A percentile compares a stretch with the other conserved stretches of the same genome.
Evolutionary conservation across 306 rosid genomes (phyloP).

Genomic region (Datisca glomerata): DNA sequence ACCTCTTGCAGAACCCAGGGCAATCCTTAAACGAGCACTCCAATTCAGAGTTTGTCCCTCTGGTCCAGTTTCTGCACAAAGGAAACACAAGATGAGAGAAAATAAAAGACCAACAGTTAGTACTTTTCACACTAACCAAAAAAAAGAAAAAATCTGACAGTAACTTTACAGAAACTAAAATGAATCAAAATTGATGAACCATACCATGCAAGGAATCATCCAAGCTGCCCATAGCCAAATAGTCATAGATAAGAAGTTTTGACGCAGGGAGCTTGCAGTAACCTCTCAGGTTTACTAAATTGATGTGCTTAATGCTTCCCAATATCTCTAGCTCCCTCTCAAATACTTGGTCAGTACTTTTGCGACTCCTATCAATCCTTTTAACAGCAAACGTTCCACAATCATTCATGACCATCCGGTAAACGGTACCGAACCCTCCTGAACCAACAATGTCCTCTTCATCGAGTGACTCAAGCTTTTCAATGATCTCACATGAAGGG

Average conservation of each 20-base stretch:
- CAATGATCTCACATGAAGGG: slow-evolving; percentile 74
- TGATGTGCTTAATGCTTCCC: slow-evolving; percentile 88
- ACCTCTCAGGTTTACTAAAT: slow-evolving; percentile 77
- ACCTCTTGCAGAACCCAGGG: slow-evolving; percentile 96
- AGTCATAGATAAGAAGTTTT: slow-evolving; percentile 82
- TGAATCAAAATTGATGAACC: neutral
- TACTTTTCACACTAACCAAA: too few relatives aligned
- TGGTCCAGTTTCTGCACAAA: slow-evolving; percentile 20
- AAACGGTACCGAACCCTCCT: slow-evolving; percentile 88
- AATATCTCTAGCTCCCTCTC: slow-evolving; percentile 88
- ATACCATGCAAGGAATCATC: slow-evolving; percentile 89
- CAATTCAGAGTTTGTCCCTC: slow-evolving; percentile 48
- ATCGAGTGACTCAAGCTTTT: slow-evolving; percentile 75
- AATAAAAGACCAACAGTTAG: too few relatives aligned
- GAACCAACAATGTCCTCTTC: slow-evolving; percentile 76
- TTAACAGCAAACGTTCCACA: slow-evolving; percentile 86
- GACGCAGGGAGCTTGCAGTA: slow-evolving; percentile 92
- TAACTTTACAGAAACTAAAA: neutral
- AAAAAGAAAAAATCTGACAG: too few relatives aligned
- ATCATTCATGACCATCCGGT: slow-evolving; percentile 92
- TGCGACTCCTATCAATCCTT: slow-evolving; percentile 59
- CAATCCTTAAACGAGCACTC: slow-evolving; percentile 66
- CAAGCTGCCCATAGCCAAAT: slow-evolving; percentile 70
- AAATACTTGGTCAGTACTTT: slow-evolving; percentile 75
- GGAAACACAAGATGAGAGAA: neutral